Evolutionary conservation across 2,329 filamentous ascomycete species (phyloP).

Genomic region (Apiospora koreana): DNA sequence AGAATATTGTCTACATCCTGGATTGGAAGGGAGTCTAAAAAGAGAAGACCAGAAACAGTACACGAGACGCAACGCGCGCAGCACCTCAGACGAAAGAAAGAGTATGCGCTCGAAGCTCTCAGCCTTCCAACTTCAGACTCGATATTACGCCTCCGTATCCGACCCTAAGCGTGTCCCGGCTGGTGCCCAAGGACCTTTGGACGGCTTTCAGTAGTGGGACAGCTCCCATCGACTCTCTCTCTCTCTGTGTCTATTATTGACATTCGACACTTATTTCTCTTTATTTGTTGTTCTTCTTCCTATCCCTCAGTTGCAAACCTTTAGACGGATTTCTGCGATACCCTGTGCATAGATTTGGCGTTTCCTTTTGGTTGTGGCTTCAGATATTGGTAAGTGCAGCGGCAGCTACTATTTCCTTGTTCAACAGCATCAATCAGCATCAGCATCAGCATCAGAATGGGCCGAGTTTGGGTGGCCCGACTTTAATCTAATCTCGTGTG

Average conservation of each 20-base stretch:
- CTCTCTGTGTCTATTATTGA: background rate
- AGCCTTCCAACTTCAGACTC: background rate
- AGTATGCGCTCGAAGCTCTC: background rate
- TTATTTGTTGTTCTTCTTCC: background rate
- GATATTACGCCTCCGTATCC: background rate
- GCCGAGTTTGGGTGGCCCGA: constrained; percentile 2
- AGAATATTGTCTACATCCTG: background rate
- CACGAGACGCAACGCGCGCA: background rate
- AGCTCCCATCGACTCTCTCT: background rate
- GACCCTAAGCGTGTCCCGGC: background rate
- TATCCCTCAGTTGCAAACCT: background rate
- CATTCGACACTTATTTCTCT: background rate
- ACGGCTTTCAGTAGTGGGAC: background rate
- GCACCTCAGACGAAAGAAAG: background rate
- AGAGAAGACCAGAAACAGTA: background rate
- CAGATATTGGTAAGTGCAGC: constrained; percentile 27
- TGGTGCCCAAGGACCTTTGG: constrained; percentile 3
- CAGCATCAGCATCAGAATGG: background rate
- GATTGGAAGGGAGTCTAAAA: background rate
- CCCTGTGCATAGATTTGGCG: constrained; percentile 36
- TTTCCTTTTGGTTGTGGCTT: constrained; percentile 20
- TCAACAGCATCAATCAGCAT: too few species aligned
- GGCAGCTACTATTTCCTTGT: constrained; percentile 13
- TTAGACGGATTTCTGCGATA: constrained; percentile 29
- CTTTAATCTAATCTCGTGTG: constrained; percentile 11